Evolutionary conservation across 208 protist species (phyloP).

Genomic region (Leishmania amazonensis): DNA sequence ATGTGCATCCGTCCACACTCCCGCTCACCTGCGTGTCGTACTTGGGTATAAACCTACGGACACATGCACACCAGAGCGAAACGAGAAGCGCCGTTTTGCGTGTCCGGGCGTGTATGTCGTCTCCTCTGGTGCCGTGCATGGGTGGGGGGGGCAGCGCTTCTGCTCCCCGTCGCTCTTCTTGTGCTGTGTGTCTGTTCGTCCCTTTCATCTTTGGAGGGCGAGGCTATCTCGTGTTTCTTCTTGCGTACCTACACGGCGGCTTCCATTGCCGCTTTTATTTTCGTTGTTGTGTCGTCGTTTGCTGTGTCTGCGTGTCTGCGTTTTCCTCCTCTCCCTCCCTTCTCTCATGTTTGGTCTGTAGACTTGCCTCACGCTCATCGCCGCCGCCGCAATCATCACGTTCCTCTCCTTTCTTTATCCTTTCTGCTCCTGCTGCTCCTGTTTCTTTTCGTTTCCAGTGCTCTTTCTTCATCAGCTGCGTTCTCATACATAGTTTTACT

Average conservation of each 20-base stretch:
- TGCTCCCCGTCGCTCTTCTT: background rate
- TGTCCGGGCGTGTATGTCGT: slow-evolving; percentile 2
- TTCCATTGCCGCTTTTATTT: background rate
- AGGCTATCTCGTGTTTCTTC: background rate
- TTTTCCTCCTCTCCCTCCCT: background rate
- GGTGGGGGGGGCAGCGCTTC: background rate
- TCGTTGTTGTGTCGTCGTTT: background rate
- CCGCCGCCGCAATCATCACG: no score
- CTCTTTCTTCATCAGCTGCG: background rate
- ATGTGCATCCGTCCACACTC: no score
- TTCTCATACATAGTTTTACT: background rate
- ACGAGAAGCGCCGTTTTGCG: background rate
- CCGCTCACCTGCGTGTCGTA: no score
- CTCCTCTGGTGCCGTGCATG: background rate
- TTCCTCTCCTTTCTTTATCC: background rate
- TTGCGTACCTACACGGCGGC: background rate
- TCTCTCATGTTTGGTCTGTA: background rate
- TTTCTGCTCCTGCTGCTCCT: background rate
- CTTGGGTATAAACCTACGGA: no score
- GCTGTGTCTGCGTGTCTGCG: background rate
- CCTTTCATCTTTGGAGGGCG: background rate
- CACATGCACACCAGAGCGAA: no score
- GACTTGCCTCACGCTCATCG: background rate
- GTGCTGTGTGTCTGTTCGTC: background rate
- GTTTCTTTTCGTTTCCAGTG: background rate